These are phyloP conservation scores for Ogataea hybrid DNA, from an alignment of 1,139 yeast species.

Conservation along the genomic window DNA sequence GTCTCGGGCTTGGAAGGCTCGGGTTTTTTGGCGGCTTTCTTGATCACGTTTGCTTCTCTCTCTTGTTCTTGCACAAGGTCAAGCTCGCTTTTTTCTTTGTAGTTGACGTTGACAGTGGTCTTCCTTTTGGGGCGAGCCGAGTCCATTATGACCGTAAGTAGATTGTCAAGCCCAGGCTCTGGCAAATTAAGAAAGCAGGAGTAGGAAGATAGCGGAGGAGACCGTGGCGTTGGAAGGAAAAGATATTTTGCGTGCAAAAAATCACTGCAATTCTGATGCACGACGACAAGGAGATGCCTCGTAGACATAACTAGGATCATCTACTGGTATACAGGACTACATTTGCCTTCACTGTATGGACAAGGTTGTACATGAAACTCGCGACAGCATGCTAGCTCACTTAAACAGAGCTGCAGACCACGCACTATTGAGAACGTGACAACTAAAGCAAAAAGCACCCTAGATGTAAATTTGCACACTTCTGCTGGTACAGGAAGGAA, in stretches of 20 bases:
- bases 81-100: conserved; percentile 32
- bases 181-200: background rate
- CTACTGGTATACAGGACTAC: no score
- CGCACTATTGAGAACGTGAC: no score
- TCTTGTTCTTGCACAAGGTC: conserved; percentile 20
- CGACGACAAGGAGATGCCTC: background rate
- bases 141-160: conserved; percentile 7
- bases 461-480: no score
- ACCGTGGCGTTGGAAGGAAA: conserved; percentile 1
- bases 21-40: conserved; percentile 6
- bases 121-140: conserved; percentile 30
- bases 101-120: conserved; percentile 31
- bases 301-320: no score
- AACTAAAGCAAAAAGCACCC: no score
- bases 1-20: conserved; percentile 3
- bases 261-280: background rate
- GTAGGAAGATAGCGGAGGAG: background rate
- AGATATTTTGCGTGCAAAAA: conserved; percentile 9
- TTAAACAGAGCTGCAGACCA: no score
- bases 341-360: no score
- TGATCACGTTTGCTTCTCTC: conserved; percentile 5
- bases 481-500: no score
- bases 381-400: no score
- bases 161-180: background rate
- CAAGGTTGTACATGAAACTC: no score